Evolutionary conservation across 495 filamentous ascomycete species (phyloP).

Genomic region (Tetracladium marchalianum): DNA sequence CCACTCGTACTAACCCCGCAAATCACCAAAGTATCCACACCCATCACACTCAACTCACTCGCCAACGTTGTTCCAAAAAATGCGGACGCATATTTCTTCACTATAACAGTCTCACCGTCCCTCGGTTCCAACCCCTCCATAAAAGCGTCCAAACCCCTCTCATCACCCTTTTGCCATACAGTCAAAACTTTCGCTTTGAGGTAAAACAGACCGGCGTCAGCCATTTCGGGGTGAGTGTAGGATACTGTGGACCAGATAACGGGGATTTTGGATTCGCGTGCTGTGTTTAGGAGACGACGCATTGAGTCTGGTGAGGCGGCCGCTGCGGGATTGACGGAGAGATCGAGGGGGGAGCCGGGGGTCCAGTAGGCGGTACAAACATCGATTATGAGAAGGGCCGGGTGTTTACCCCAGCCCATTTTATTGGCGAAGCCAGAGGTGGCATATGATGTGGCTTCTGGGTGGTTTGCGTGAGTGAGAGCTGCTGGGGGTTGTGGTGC

Average conservation of each 20-base stretch:
- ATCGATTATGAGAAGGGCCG: slow-evolving; percentile 29
- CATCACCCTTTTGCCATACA: slow-evolving; percentile 26
- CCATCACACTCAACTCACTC: slow-evolving; percentile 18
- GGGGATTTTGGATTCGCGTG: slow-evolving; percentile 19
- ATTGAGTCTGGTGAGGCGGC: slow-evolving; percentile 21
- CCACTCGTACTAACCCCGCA: slow-evolving; percentile 28
- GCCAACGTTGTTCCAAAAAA: slow-evolving; percentile 31
- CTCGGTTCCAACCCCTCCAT: slow-evolving; percentile 23
- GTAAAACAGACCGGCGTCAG: slow-evolving; percentile 25
- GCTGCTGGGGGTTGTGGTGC: no score
- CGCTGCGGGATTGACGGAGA: slow-evolving; percentile 19
- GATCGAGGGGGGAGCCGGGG: slow-evolving; percentile 23
- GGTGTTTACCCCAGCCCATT: slow-evolving; percentile 27
- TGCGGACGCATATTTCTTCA: slow-evolving; percentile 26
- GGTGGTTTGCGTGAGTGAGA: no score
- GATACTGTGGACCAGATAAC: slow-evolving; percentile 24
- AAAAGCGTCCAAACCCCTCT: slow-evolving; percentile 20
- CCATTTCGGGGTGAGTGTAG: slow-evolving; percentile 23
- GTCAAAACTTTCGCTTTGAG: slow-evolving; percentile 22
- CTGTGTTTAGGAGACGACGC: slow-evolving; percentile 20
- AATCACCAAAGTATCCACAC: slow-evolving; percentile 27
- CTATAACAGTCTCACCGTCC: slow-evolving; percentile 22
- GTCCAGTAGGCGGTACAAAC: slow-evolving; percentile 31
- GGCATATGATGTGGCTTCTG: not conserved
- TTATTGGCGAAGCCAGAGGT: slow-evolving; percentile 21